Evolutionary conservation across 1,284 basidiomycete genomes (phyloP).

Genomic region (Malassezia nana): DNA sequence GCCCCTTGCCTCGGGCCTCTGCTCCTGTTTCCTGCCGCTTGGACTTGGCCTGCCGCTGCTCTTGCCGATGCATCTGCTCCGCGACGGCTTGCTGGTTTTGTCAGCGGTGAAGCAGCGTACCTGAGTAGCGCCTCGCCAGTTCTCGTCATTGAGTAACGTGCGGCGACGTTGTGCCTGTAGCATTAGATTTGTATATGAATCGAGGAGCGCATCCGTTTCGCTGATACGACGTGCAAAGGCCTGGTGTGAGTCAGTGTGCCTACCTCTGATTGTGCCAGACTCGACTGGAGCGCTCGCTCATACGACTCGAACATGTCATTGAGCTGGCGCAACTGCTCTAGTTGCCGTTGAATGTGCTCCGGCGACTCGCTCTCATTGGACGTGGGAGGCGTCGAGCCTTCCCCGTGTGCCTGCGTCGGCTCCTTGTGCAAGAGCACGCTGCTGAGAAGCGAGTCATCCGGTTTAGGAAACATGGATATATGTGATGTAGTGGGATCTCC

Average conservation of each 20-base stretch:
- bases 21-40: neutral
- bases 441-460: conserved; percentile 27
- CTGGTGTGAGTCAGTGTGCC: conserved; percentile 15
- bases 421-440: conserved; percentile 19
- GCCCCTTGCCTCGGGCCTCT: neutral
- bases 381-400: neutral
- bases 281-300: conserved; percentile 30
- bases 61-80: neutral
- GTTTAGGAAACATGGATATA: conserved; percentile 5
- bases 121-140: conserved; percentile 37
- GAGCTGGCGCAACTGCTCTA: conserved; percentile 33
- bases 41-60: neutral
- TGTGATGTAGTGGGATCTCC: neutral
- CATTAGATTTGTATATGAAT: conserved; percentile 36
- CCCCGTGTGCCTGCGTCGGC: conserved; percentile 16
- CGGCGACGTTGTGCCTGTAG: conserved; percentile 37
- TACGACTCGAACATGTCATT: conserved; percentile 41
- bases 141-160: conserved; percentile 27
- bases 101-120: conserved; percentile 7
- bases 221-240: conserved; percentile 27
- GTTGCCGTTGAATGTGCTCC: conserved; percentile 29
- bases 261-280: conserved; percentile 36
- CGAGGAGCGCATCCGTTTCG: conserved; percentile 36
- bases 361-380: conserved; percentile 19
- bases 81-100: neutral